Evolutionary conservation across 1,284 basidiomycete species (phyloP), one percentile per base, ranked within the genome.

Genomic region (Microbotryum violaceum): DNA sequence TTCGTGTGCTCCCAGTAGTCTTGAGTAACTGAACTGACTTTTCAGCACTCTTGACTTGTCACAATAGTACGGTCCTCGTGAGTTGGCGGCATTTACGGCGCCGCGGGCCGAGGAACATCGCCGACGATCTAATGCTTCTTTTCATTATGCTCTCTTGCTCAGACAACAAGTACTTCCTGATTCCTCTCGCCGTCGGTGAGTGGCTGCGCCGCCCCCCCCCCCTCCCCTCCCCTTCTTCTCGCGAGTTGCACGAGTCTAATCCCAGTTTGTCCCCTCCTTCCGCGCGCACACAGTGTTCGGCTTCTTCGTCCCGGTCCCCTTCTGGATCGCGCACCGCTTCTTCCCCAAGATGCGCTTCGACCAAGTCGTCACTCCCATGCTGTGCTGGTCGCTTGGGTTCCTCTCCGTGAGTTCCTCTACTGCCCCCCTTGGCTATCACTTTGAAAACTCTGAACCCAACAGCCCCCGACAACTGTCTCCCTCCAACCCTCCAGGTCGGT

Each of bases 221-320:
- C 10, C 79, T 82, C 62, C 10, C 14, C 4, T 79, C 82, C 62
- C 69, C 75, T 3, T 69, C 37, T 42, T 42, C 37, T 31, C 37
- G 4, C 12, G 12, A 42, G 37, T 42, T 42, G 12, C 37, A 6
- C 12, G 74, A 33, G 78, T 10, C 31, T 31, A 10, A 31, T 78
- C 23, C 79, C 80, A 67, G 78, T 78, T 49, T 81, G 82, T 74
- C 80, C 80, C 67, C 75, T 76, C 31, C 79, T 27, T 27, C 27
- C 27, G 27, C 27, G 27, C 27, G 1, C 27, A 27, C 27, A 27
- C 27, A 37, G 59, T 66, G 14, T 59, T 67, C 57, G 82, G 82
- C 4, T 73, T 82, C 21, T 75, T 78, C 63, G 73, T 79, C 29
- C 81, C 81, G 2, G 61, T 82, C 42, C 81, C 80, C 5, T 81